Base-by-base conservation (phyloP, 768 basidiomycete genomes). In the Daedaleopsis nitida region DNA sequence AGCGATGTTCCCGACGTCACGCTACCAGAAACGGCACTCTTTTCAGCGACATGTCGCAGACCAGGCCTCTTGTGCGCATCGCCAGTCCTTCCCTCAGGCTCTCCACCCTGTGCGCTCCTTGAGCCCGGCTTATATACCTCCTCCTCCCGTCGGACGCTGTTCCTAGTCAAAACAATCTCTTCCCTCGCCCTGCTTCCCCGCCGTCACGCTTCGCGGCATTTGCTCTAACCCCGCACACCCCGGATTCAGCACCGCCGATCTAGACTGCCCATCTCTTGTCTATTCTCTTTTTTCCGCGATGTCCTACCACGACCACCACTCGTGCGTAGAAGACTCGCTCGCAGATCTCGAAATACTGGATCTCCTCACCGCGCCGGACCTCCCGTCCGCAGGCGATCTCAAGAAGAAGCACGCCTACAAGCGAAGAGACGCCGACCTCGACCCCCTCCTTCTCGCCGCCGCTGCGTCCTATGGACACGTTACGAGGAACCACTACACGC, bases 401-500 rank as follows among this genome's bases (percentile, higher is more conserved):
- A 55, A 63, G 58, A 58, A 58, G 62, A 50, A 63, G 50, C 65
- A 76, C 21, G 66, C 70, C 32, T 81, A 87, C 66, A 77, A 81
- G 42, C 79, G 87, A 48, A 80, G 88, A 44, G 90, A 93, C 72
- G 86, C 89, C 7, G 83, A 85, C 0, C 81, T 94, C 43, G 92
- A 94, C 69, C 88, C 92, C 19, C 77, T 94, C 7, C 77, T 94
- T 55, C 82, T 94, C 57, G 91, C 90, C 32, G 88, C 89, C 0
- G 91, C 86, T 7, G 81, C 83, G 11, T 86, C 89, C 0, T 87
- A 89, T 0, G 88, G 90, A 11, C 84, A 91, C 63, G 81, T 90
- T 57, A 94, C 94, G 42, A 82, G 91, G 48, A 92, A 94, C 68
- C 94, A 96, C 72, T 92, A 90, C 69, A 83, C 87, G 52, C 94